These are phyloP conservation scores for Corchorus olitorius DNA, from an alignment of 345 rosid genomes.

Conservation along the genomic window DNA sequence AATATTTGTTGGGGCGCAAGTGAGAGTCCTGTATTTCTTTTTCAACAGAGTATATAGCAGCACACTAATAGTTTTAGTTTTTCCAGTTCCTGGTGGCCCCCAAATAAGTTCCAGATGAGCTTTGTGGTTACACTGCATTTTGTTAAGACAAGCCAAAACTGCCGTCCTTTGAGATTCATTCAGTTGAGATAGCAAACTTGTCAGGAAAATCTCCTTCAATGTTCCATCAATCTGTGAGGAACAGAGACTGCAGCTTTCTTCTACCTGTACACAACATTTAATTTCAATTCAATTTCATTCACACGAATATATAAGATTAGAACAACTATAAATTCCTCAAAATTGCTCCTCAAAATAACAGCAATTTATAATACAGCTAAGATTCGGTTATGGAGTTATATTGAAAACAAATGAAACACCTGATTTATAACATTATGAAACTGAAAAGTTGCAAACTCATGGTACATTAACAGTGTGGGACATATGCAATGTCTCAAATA, in stretches of 20 bases:
- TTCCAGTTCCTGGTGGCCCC: conserved; percentile 70
- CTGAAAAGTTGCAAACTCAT: background rate
- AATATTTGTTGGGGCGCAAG: conserved; percentile 54
- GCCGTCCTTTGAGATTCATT: conserved; percentile 42
- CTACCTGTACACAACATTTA: conserved; percentile 31
- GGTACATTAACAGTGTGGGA: background rate
- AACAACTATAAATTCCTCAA: background rate
- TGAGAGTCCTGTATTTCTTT: conserved; percentile 40
- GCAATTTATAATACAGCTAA: background rate
- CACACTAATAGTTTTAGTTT: conserved; percentile 43
- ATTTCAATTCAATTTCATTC: background rate
- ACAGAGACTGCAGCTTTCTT: conserved; percentile 28
- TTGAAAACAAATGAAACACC: background rate
- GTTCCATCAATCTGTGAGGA: background rate
- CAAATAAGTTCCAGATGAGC: conserved; percentile 42
- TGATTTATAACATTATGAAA: background rate
- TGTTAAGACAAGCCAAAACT: conserved; percentile 28
- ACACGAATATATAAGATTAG: background rate
- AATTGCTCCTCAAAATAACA: background rate
- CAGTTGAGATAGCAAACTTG: conserved; percentile 20
- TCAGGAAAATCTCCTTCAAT: conserved; percentile 6
- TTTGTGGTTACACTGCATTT: conserved; percentile 30
- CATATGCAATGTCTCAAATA: background rate
- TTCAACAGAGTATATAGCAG: conserved; percentile 36
- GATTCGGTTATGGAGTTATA: background rate